Percentiles rank a stretch among this genome's conserved stretches.
Conservation (phyloP, 148 eudicot genomes). For the Spergularia bocconei region DNA sequence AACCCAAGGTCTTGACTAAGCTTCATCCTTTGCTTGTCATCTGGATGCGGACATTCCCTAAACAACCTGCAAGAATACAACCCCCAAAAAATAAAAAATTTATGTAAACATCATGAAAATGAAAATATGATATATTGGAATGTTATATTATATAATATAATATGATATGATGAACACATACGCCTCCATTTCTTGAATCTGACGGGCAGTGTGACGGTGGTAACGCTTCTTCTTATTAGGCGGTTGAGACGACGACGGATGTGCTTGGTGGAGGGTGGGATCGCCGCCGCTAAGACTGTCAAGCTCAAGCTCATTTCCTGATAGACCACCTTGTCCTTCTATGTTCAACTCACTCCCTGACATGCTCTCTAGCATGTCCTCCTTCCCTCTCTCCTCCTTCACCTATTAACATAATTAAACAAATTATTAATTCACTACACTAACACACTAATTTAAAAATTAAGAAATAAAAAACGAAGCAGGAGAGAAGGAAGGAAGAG, state of each 20-base stretch:
- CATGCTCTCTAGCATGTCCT: conserved; percentile 62
- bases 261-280: conserved; percentile 8
- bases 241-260: conserved; percentile 28
- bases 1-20: conserved; percentile 91
- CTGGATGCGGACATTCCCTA: conserved; percentile 93
- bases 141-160: neutral
- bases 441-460: neutral
- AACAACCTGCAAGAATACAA: conserved; percentile 55
- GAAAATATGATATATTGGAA: neutral
- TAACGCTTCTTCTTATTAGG: conserved; percentile 80
- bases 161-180: conserved; percentile 25
- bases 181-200: conserved; percentile 99
- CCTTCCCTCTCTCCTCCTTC: conserved; percentile 76
- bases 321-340: conserved; percentile 51
- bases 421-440: neutral
- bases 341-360: conserved; percentile 77
- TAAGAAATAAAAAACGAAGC: no score
- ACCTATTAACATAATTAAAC: neutral
- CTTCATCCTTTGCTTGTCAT: conserved; percentile 84
- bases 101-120: no score
- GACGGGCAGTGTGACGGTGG: conserved; percentile 91
- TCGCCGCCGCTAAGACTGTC: conserved; percentile 37
- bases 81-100: neutral
- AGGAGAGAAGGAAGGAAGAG: neutral
- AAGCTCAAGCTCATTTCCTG: conserved; percentile 75